Conservation (phyloP, 768 basidiomycete genomes). For the Cystobasidium tubakii region DNA sequence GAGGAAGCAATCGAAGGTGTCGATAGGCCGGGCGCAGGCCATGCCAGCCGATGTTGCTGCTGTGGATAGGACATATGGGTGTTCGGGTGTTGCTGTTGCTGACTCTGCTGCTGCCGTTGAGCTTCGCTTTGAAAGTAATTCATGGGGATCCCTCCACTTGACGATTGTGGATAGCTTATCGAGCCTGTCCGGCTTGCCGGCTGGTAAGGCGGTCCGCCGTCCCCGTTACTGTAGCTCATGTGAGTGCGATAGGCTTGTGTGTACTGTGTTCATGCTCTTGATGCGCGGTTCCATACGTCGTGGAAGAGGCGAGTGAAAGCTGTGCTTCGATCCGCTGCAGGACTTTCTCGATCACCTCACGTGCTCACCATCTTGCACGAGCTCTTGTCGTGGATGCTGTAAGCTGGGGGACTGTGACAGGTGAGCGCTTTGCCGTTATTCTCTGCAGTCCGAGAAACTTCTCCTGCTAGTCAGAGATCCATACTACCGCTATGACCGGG, state of each 20-base stretch:
- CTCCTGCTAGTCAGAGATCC: too few species aligned
- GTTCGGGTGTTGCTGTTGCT: background rate
- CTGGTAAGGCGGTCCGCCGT: background rate
- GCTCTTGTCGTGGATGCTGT: too few species aligned
- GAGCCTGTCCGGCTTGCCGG: background rate
- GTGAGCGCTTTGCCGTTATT: too few species aligned
- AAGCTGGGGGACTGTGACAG: too few species aligned
- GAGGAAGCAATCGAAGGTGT: background rate
- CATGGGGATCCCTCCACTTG: background rate
- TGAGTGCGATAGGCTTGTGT: background rate
- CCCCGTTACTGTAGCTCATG: background rate
- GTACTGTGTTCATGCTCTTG: background rate
- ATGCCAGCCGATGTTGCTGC: conserved; percentile 1
- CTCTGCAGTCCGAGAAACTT: too few species aligned
- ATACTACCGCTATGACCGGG: too few species aligned
- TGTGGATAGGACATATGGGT: background rate
- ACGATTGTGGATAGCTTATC: background rate
- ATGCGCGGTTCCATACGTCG: too few species aligned
- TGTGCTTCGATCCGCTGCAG: background rate
- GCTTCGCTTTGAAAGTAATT: background rate
- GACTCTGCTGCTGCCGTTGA: background rate
- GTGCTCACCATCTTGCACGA: background rate
- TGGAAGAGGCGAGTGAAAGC: background rate
- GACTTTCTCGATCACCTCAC: background rate
- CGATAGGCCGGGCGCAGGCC: background rate